Conservation (phyloP, 2,329 filamentous ascomycete genomes). For the Plectosphaerella sp. region DNA sequence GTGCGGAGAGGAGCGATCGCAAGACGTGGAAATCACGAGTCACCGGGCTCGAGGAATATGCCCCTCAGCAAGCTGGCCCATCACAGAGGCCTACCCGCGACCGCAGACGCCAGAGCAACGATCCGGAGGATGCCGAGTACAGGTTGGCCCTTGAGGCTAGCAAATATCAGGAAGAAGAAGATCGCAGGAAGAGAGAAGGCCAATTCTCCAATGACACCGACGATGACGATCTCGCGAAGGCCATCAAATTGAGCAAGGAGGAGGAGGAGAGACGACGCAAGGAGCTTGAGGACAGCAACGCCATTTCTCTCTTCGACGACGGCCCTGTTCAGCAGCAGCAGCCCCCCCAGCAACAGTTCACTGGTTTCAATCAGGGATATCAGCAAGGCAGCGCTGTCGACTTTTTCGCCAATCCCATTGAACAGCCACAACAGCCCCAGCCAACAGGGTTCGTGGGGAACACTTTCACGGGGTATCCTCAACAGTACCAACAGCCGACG, state of each 20-base stretch:
- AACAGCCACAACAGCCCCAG: conserved; percentile 69
- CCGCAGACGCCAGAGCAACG: conserved; percentile 48
- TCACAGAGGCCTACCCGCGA: conserved; percentile 35
- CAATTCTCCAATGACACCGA: conserved; percentile 47
- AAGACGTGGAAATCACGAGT: conserved; percentile 97
- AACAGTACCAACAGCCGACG: conserved; percentile 40
- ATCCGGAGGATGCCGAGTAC: conserved; percentile 89
- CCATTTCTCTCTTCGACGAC: conserved; percentile 85
- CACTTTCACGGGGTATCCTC: conserved; percentile 49
- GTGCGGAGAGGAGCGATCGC: conserved; percentile 83
- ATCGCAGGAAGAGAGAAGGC: conserved; percentile 67
- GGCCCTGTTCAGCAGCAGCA: conserved; percentile 52
- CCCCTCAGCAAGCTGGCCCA: conserved; percentile 33
- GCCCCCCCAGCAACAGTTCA: conserved; percentile 63
- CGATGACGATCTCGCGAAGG: conserved; percentile 90
- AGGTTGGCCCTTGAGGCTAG: conserved; percentile 89
- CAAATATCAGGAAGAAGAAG: conserved; percentile 91
- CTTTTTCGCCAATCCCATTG: conserved; percentile 94
- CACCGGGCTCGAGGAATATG: conserved; percentile 83
- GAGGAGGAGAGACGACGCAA: conserved; percentile 87
- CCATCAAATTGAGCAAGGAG: conserved; percentile 89
- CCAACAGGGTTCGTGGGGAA: conserved; percentile 67
- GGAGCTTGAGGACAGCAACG: conserved; percentile 83
- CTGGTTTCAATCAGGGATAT: conserved; percentile 94
- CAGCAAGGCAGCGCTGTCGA: conserved; percentile 95